Evolutionary conservation across 179 eudicot species (phyloP), one percentile per base, ranked within the genome.

Genomic region (Gypsophila paniculata): DNA sequence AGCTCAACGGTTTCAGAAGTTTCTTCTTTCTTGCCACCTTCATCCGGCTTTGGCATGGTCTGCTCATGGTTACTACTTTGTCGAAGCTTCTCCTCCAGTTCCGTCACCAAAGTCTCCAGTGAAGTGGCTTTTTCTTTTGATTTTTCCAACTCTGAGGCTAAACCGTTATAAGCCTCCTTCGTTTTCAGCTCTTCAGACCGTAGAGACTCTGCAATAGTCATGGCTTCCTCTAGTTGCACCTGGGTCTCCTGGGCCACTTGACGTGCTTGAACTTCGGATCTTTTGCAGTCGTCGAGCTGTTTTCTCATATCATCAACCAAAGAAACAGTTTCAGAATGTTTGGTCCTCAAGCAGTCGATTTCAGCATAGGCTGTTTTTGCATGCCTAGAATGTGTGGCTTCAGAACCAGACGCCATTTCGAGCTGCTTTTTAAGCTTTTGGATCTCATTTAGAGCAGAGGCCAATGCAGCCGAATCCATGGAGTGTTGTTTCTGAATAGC

Each of bases 401-500:
- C 88, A 60, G 88, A 85, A 55, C 86, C 86, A 1, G 84, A 66
- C 62, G 82, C 76, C 71, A 76, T 71, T 61, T 87, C 93, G 23
- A 89, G 82, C 70, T 89, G 90, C 57, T 69, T 73, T 74, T 88
- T 90, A 49, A 91, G 91, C 75, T 78, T 88, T 76, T 90, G 91
- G 55, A 86, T 74, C 75, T 89, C 96, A 23, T 86, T 83, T 74
- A 83, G 75, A 38, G 90, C 84, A 60, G 93, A 78, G 21, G 91
- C 71, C 59, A 91, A 72, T 14, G 93, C 89, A 60, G 86, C 76
- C 36, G 93, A 80, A 77, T 91, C 93, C 82, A 88, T 77, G 0
- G 86, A 76, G 76, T 88, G 85, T 60, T 91, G 97, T 65, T 84
- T 86, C 66, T 88, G 89, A 52, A 88, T 65, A 61, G 96, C 88